Evolutionary conservation across 2,329 filamentous ascomycete species (phyloP), one percentile per base, ranked within the genome.

Genomic region (Sporothrix pallida): DNA sequence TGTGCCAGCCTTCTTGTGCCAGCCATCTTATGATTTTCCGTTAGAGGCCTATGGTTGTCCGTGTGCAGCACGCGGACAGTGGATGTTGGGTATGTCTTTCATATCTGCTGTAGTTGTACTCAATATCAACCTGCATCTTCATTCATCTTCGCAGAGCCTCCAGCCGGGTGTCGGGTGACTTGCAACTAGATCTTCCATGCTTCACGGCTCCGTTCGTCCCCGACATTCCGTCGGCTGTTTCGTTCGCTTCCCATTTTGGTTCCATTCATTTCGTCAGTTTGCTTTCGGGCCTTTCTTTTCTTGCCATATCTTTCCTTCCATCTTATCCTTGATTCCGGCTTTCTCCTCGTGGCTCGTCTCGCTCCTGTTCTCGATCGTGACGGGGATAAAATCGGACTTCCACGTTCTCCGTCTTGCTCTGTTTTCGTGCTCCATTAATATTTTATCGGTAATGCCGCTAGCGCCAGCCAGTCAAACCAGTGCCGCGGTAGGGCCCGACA

Each of bases 401-500:
- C 12, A 23, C 17, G 17, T 65, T 44, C 60, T 46, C 60, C 31
- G 31, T 60, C 20, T 37, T 37, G 31, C 31, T 37, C 23, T 23
- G 31, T 56, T 20, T 42, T 42, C 3, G n/a, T 58, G 42, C 37
- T n/a, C 10, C 12, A 13, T 48, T 17, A 65, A 46, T 26, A 26
- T 26, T 56, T 10, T 23, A 37, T 72, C 73, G 73, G 73, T 62
- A 70, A 56, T 60, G 26, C 73, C 73, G 73, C 70, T 71, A 70
- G 62, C 56, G 63, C 54, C 70, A 54, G 44, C 70, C 69, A 65
- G 70, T 23, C 54, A 62, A 54, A 31, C 70, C 69, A 65, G 70
- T 23, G 48, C 70, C 70, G 70, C 73, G 73, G 73, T 70, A 72
- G 70, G 73, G n/a, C 52, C 73, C 73, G 73, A 52, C 42, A 67